Conservation (phyloP, 345 rosid genomes). For the Salix caprea region DNA sequence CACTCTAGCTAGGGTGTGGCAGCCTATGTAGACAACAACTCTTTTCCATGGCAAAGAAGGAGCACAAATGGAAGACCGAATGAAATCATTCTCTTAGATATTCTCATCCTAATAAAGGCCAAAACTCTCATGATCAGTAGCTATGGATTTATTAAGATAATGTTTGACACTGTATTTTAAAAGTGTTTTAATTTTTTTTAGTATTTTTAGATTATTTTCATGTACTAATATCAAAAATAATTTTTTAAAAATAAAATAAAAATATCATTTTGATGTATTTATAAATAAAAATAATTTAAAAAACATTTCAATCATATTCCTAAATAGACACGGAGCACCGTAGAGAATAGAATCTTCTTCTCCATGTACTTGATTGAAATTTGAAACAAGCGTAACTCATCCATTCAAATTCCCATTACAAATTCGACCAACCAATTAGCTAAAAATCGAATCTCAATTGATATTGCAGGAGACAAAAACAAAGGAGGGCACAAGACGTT, state of each 20-base stretch:
- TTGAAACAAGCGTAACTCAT: neutral
- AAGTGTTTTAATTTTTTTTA: no score
- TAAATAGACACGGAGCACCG: accelerated
- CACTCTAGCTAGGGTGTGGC: neutral
- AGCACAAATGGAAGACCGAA: neutral
- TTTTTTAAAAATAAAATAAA: no score
- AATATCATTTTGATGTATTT: no score
- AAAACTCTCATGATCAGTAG: neutral
- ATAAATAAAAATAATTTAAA: no score
- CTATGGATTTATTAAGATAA: neutral
- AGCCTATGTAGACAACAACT: neutral
- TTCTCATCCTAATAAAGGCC: neutral
- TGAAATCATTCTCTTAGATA: neutral
- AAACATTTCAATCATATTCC: no score
- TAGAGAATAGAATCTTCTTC: neutral
- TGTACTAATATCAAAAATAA: no score
- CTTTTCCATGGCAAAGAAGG: neutral
- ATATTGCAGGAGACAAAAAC: neutral
- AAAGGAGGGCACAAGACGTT: neutral
- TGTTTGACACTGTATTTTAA: no score
- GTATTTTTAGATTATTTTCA: no score
- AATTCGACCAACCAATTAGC: neutral
- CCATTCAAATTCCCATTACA: neutral
- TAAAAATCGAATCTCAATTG: neutral
- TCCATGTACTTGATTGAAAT: neutral